Percentiles rank a stretch among this genome's conserved stretches.
phyloP scores from a whole-genome alignment of 257 asterid species.

The Solanum chmielewskii region DNA sequence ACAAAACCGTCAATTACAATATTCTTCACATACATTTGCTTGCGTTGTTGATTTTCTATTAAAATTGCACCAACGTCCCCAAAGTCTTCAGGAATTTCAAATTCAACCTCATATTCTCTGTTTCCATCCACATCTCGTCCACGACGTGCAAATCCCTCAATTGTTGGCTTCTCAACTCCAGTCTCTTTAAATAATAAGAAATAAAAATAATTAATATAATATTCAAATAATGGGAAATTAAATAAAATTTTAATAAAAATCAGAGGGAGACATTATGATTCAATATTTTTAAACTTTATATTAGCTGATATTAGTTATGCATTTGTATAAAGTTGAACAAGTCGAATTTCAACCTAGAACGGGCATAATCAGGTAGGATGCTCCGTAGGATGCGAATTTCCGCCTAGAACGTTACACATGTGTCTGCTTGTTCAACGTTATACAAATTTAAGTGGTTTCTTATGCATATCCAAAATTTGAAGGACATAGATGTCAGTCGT shows the following conservation, averaged over 20 bases:
- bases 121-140: background rate
- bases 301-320: too few relatives aligned
- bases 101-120: constrained; percentile 17
- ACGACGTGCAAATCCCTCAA: constrained; percentile 27
- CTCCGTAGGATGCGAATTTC: too few relatives aligned
- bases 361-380: too few relatives aligned
- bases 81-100: constrained; percentile 29
- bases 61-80: constrained; percentile 58
- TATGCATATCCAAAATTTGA: too few relatives aligned
- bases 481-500: too few relatives aligned
- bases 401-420: too few relatives aligned
- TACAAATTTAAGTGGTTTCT: too few relatives aligned
- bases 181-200: constrained; percentile 14
- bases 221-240: background rate
- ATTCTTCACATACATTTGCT: constrained; percentile 35
- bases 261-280: too few relatives aligned
- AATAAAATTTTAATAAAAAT: background rate
- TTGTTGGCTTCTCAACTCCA: constrained; percentile 21
- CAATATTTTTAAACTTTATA: too few relatives aligned
- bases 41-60: constrained; percentile 49
- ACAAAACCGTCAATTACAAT: constrained; percentile 28
- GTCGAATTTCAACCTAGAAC: too few relatives aligned
- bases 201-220: background rate
- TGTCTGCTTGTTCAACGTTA: too few relatives aligned
- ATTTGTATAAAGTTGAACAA: too few relatives aligned